These are phyloP conservation scores for Furculomyces boomerangus DNA, from an alignment of 371 early-diverging fungal genomes.

Conservation along the genomic window DNA sequence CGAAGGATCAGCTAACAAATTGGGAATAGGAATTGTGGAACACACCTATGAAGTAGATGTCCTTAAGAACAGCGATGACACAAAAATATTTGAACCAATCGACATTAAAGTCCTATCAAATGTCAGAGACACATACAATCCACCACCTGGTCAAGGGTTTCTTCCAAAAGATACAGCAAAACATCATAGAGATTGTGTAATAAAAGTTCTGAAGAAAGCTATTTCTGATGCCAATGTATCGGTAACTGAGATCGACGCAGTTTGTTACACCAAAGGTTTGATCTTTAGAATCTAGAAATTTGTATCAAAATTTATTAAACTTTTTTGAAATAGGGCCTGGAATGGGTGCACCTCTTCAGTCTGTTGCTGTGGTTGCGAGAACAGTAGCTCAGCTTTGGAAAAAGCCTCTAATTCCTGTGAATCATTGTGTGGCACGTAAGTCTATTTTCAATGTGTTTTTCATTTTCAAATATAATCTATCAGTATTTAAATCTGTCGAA, in stretches of 20 bases:
- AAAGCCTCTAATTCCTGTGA: slow-evolving; percentile 93
- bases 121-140: slow-evolving; percentile 86
- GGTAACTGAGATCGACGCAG: slow-evolving; percentile 67
- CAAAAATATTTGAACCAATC: slow-evolving; percentile 17
- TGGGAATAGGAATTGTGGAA: slow-evolving; percentile 94
- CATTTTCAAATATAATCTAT: background rate
- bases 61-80: background rate
- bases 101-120: slow-evolving; percentile 69
- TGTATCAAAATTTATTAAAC: background rate
- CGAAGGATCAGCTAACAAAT: slow-evolving; percentile 99
- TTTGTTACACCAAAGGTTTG: slow-evolving; percentile 91
- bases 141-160: slow-evolving; percentile 97
- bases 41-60: slow-evolving; percentile 30
- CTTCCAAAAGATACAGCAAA: slow-evolving; percentile 90
- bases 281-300: background rate
- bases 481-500: too few species aligned
- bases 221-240: slow-evolving; percentile 57
- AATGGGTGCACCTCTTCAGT: slow-evolving; percentile 92
- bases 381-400: slow-evolving; percentile 83
- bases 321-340: slow-evolving; percentile 64
- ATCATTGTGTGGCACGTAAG: slow-evolving; percentile 92
- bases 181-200: slow-evolving; percentile 81
- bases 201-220: slow-evolving; percentile 63
- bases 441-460: background rate
- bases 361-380: slow-evolving; percentile 89